Percentiles rank a stretch among this genome's conserved stretches.
These are phyloP conservation scores for Takashimella tepidaria DNA, from an alignment of 1,284 basidiomycete genomes.

Conservation along the genomic window DNA sequence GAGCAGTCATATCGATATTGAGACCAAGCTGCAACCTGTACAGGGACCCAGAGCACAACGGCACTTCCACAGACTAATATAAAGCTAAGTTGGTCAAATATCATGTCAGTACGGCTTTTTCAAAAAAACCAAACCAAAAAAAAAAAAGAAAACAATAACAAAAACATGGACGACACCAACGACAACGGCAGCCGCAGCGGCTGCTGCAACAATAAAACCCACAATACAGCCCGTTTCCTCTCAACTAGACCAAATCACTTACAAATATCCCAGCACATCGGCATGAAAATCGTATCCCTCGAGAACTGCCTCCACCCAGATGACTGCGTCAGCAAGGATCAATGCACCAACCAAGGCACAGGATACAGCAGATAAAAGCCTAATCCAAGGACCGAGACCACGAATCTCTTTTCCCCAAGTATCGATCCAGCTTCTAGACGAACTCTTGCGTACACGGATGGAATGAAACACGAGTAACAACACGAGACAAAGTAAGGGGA, in stretches of 20 bases:
- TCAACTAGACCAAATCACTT: constrained; percentile 7
- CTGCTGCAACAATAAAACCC: too few species aligned
- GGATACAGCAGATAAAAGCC: not conserved
- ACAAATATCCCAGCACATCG: constrained; percentile 24
- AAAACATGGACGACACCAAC: too few species aligned
- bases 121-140: too few species aligned
- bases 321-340: constrained; percentile 10
- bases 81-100: constrained; percentile 7
- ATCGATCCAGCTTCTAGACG: not conserved
- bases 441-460: not conserved
- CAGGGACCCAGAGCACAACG: constrained; percentile 13
- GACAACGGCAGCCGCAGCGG: too few species aligned
- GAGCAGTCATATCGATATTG: constrained; percentile 4
- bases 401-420: not conserved
- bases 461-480: constrained; percentile 4
- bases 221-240: too few species aligned
- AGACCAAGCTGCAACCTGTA: constrained; percentile 10
- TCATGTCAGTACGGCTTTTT: too few species aligned
- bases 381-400: not conserved
- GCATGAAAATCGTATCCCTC: constrained; percentile 9
- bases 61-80: constrained; percentile 11
- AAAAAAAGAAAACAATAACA: too few species aligned
- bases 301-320: constrained; percentile 14
- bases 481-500: constrained; percentile 14
- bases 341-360: constrained; percentile 1